phyloP scores from a whole-genome alignment of 371 early-diverging fungal species.

The Mucor mucedo region DNA sequence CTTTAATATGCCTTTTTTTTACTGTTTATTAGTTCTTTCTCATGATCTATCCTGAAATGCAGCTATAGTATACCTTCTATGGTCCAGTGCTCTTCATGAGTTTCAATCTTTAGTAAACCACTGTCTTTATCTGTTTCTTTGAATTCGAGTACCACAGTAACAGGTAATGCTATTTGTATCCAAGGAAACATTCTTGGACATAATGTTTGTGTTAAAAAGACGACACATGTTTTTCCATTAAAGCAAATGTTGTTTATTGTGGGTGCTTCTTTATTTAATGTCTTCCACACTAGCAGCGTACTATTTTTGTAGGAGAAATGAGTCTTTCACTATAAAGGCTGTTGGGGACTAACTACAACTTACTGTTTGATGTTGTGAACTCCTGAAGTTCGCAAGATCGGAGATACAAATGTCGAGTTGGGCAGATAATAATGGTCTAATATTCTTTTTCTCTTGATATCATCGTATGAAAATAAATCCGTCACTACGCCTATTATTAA shows the following conservation, averaged over 20 bases:
- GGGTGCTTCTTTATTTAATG: slow-evolving; percentile 54
- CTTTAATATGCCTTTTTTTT: slow-evolving; percentile 50
- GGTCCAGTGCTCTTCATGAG: slow-evolving; percentile 62
- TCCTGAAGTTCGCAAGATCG: slow-evolving; percentile 55
- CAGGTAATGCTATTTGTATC: slow-evolving; percentile 52
- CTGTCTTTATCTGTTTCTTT: slow-evolving; percentile 39
- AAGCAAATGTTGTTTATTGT: slow-evolving; percentile 51
- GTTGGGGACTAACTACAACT: not conserved
- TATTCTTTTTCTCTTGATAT: slow-evolving; percentile 37
- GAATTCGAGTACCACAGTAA: slow-evolving; percentile 52
- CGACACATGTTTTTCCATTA: slow-evolving; percentile 45
- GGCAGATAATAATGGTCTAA: slow-evolving; percentile 47
- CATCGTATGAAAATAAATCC: slow-evolving; percentile 47
- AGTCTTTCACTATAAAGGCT: too few relatives aligned
- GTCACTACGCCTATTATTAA: slow-evolving; percentile 34
- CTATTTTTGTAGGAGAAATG: slow-evolving; percentile 12
- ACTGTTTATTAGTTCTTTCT: not conserved
- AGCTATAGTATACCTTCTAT: slow-evolving; percentile 39
- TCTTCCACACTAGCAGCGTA: slow-evolving; percentile 57
- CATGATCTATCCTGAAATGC: not conserved
- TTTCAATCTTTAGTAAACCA: slow-evolving; percentile 48
- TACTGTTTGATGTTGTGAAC: slow-evolving; percentile 57
- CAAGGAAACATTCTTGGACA: slow-evolving; percentile 56
- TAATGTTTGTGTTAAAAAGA: slow-evolving; percentile 50
- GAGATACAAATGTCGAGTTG: slow-evolving; percentile 48